phyloP scores from a whole-genome alignment of 1,284 basidiomycete species.

The Pseudozyma tsukubaensis region DNA sequence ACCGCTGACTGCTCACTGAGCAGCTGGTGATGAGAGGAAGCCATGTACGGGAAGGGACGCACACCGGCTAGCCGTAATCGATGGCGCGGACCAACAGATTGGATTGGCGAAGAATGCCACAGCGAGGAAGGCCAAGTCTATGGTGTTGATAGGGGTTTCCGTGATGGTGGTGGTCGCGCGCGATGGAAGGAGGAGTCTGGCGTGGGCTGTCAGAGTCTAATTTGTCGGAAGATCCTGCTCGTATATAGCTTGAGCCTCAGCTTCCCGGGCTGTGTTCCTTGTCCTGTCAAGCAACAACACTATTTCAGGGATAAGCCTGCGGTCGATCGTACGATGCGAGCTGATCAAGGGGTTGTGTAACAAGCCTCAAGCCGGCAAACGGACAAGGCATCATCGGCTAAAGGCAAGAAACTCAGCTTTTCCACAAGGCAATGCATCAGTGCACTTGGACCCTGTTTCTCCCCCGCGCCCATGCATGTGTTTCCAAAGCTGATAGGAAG shows the following conservation, averaged over 20 bases:
- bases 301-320: not conserved
- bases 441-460: not conserved
- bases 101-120: too few species aligned
- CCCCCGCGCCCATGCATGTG: not conserved
- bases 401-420: not conserved
- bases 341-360: too few species aligned
- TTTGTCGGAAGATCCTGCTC: too few species aligned
- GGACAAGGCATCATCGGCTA: not conserved
- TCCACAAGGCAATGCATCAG: not conserved
- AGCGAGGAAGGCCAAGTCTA: too few species aligned
- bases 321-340: not conserved
- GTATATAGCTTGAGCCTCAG: not conserved
- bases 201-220: too few species aligned
- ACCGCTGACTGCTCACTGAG: conserved; percentile 10
- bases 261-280: not conserved
- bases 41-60: conserved; percentile 3
- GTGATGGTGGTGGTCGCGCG: too few species aligned
- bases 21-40: not conserved
- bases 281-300: too few species aligned
- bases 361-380: too few species aligned
- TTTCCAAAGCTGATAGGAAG: not conserved
- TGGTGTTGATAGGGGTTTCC: too few species aligned
- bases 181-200: too few species aligned
- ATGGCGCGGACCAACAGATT: too few species aligned
- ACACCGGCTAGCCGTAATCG: not conserved